Evolutionary conservation across 257 asterid genomes (phyloP).

Genomic region (Eucommia ulmoides): DNA sequence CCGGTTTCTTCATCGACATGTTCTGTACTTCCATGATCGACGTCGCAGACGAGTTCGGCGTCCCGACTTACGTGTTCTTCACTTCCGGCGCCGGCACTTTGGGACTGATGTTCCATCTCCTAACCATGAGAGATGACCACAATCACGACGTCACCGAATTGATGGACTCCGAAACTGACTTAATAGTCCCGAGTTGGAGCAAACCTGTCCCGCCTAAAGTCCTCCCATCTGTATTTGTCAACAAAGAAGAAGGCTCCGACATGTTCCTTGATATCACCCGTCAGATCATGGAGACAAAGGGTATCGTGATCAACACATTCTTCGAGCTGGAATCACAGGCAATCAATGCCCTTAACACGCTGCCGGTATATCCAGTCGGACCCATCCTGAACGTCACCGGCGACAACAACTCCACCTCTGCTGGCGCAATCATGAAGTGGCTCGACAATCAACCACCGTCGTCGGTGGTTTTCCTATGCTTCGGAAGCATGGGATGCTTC

Average conservation of each 20-base stretch:
- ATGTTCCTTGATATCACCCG: neutral
- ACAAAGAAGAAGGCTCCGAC: neutral
- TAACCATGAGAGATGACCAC: conserved; percentile 15
- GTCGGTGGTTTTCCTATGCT: conserved; percentile 40
- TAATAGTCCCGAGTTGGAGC: conserved; percentile 4
- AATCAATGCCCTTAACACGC: conserved; percentile 17
- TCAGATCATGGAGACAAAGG: conserved; percentile 15
- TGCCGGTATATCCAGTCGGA: conserved; percentile 30
- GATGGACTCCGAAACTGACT: conserved; percentile 1
- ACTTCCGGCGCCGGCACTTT: conserved; percentile 30
- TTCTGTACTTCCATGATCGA: conserved; percentile 41
- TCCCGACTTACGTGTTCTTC: conserved; percentile 37
- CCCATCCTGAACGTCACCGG: conserved; percentile 30
- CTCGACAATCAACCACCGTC: conserved; percentile 28
- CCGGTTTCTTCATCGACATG: conserved; percentile 42
- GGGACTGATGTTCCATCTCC: conserved; percentile 13
- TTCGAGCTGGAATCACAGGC: conserved; percentile 27
- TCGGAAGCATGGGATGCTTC: conserved; percentile 36
- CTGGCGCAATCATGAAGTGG: conserved; percentile 23
- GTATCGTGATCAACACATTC: conserved; percentile 34
- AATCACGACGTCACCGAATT: conserved; percentile 1
- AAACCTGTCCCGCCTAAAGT: conserved; percentile 18
- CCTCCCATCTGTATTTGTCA: conserved; percentile 12
- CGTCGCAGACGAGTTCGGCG: conserved; percentile 30
- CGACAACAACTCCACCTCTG: neutral